Conservation (phyloP, 2,329 filamentous ascomycete genomes). For the Metarhizium album region DNA sequence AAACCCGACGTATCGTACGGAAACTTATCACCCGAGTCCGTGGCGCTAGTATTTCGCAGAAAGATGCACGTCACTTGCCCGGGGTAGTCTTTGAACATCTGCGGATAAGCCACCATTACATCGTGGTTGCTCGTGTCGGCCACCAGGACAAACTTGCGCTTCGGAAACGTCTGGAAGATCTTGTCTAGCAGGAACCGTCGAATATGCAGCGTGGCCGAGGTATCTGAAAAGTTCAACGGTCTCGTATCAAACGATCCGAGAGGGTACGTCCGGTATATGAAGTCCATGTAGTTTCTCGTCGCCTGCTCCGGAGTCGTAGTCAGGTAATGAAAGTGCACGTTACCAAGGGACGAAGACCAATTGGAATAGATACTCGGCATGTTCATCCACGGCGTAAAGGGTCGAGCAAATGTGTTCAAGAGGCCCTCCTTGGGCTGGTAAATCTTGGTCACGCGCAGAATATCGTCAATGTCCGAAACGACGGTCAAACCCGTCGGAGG, state of each 20-base stretch:
- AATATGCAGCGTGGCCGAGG: slow-evolving; percentile 59
- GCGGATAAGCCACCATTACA: slow-evolving; percentile 56
- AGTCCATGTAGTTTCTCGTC: slow-evolving; percentile 69
- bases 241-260: slow-evolving; percentile 68
- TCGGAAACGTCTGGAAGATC: slow-evolving; percentile 63
- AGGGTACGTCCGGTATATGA: slow-evolving; percentile 70
- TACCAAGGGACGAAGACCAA: slow-evolving; percentile 54
- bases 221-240: slow-evolving; percentile 69
- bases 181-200: slow-evolving; percentile 59
- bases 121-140: slow-evolving; percentile 70
- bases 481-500: slow-evolving; percentile 60
- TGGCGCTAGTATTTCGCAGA: slow-evolving; percentile 62
- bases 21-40: slow-evolving; percentile 56
- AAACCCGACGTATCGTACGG: slow-evolving; percentile 68
- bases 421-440: slow-evolving; percentile 65
- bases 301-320: slow-evolving; percentile 72
- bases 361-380: slow-evolving; percentile 73
- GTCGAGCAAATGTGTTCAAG: slow-evolving; percentile 63
- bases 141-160: slow-evolving; percentile 64
- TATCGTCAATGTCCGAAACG: slow-evolving; percentile 71
- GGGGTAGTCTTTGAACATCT: slow-evolving; percentile 54
- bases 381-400: slow-evolving; percentile 63
- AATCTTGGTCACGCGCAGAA: slow-evolving; percentile 71
- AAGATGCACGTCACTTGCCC: slow-evolving; percentile 69
- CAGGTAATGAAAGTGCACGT: slow-evolving; percentile 72